A percentile compares a stretch with the other conserved stretches of the same genome.
Conservation (phyloP, 2,329 filamentous ascomycete species). For the Diaporthe aspalathi region DNA sequence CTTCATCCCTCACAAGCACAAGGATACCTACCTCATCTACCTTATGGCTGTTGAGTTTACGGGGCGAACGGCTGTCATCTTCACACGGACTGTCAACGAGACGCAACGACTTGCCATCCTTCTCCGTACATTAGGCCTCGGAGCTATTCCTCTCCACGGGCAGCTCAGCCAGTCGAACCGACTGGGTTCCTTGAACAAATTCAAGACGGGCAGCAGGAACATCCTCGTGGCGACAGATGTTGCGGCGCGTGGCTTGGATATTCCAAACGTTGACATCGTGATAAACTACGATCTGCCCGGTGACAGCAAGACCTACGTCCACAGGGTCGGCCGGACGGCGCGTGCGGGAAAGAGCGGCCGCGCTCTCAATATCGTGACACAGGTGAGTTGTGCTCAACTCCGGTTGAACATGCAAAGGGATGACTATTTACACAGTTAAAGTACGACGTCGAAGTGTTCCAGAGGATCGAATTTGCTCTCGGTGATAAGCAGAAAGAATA, state of each 20-base stretch:
- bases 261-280: slow-evolving; percentile 81
- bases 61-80: slow-evolving; percentile 89
- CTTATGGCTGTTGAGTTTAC: slow-evolving; percentile 82
- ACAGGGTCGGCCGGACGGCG: slow-evolving; percentile 88
- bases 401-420: neutral
- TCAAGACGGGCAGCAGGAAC: slow-evolving; percentile 81
- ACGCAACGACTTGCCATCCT: slow-evolving; percentile 87
- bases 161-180: slow-evolving; percentile 90
- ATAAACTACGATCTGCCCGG: slow-evolving; percentile 76
- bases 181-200: slow-evolving; percentile 89
- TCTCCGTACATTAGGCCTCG: slow-evolving; percentile 85
- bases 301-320: slow-evolving; percentile 91
- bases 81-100: slow-evolving; percentile 92
- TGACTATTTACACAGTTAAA: slow-evolving; percentile 11
- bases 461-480: slow-evolving; percentile 84
- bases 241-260: slow-evolving; percentile 92
- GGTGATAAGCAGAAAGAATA: slow-evolving; percentile 81
- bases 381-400: slow-evolving; percentile 51
- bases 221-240: slow-evolving; percentile 95
- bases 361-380: slow-evolving; percentile 84
- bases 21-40: slow-evolving; percentile 90
- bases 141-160: slow-evolving; percentile 91
- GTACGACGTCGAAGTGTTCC: slow-evolving; percentile 79
- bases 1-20: slow-evolving; percentile 86
- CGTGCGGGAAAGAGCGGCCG: slow-evolving; percentile 87